Evolutionary conservation across 1,284 basidiomycete genomes (phyloP).

Genomic region (Tilletia walkeri): DNA sequence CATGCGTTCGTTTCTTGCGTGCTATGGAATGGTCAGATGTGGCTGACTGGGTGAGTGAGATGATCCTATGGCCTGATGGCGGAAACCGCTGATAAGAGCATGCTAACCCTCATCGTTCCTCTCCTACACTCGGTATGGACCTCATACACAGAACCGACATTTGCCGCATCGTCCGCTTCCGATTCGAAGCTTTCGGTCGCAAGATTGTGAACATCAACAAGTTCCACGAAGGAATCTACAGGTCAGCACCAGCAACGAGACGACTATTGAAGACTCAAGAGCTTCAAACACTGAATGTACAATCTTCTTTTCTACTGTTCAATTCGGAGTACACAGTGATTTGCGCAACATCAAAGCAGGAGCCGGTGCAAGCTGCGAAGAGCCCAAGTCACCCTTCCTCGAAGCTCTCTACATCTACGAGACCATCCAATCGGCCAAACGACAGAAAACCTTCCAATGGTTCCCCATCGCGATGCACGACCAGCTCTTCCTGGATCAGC

Average conservation of each 20-base stretch:
- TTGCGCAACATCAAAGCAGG: slow-evolving; percentile 9
- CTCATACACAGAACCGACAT: background rate
- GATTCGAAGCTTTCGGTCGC: slow-evolving; percentile 16
- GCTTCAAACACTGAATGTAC: too few relatives aligned
- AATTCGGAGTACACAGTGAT: too few relatives aligned
- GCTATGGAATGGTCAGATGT: slow-evolving; percentile 8
- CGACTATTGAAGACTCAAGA: background rate
- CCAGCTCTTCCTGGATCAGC: slow-evolving; percentile 19
- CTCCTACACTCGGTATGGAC: background rate
- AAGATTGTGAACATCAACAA: slow-evolving; percentile 17
- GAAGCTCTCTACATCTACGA: slow-evolving; percentile 14
- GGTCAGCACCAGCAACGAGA: background rate
- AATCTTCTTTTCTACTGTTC: too few relatives aligned
- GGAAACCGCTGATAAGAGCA: background rate
- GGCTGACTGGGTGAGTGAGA: slow-evolving; percentile 18
- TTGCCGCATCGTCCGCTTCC: slow-evolving; percentile 18
- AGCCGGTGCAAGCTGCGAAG: slow-evolving; percentile 14
- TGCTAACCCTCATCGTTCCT: background rate
- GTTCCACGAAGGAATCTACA: slow-evolving; percentile 18
- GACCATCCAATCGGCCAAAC: slow-evolving; percentile 9
- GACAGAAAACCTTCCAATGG: slow-evolving; percentile 17
- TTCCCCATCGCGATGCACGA: slow-evolving; percentile 14
- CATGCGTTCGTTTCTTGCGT: background rate
- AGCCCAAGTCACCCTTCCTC: slow-evolving; percentile 13
- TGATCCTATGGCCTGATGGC: background rate